Conservation (phyloP, 257 asterid genomes). For the Capsicum rhomboideum region DNA sequence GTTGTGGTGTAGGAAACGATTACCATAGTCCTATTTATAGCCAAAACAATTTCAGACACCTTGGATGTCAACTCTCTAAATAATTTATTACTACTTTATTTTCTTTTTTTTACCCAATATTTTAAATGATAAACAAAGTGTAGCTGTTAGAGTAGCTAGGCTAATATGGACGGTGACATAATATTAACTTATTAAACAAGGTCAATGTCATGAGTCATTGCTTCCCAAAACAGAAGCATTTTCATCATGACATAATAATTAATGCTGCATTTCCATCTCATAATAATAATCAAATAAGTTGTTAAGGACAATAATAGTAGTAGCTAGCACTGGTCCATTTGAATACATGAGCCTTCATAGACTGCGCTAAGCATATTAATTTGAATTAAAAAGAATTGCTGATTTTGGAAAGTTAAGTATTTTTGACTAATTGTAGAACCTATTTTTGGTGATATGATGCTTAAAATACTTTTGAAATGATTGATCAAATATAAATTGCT, state of each 20-base stretch:
- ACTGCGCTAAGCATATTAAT: background rate
- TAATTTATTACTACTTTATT: background rate
- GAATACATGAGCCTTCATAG: background rate
- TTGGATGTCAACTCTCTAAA: conserved; percentile 29
- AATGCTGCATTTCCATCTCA: background rate
- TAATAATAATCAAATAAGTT: background rate
- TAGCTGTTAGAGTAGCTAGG: conserved; percentile 25
- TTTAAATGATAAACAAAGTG: background rate
- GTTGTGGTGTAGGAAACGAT: conserved; percentile 10
- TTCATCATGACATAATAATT: background rate
- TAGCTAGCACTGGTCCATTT: background rate
- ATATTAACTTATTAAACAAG: conserved; percentile 11
- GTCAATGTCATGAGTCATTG: conserved; percentile 28
- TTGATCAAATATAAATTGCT: background rate
- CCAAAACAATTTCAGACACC: conserved; percentile 18
- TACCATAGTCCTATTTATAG: conserved; percentile 34
- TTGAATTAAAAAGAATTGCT: background rate
- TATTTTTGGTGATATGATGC: background rate
- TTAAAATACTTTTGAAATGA: background rate
- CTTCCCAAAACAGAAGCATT: conserved; percentile 23
- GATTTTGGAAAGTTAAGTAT: background rate
- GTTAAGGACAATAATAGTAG: background rate
- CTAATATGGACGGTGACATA: conserved; percentile 41
- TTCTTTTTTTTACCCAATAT: background rate
- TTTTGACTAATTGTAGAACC: background rate